These are phyloP conservation scores for Tarenaya hassleriana DNA, from an alignment of 345 rosid species.

Conservation along the genomic window DNA sequence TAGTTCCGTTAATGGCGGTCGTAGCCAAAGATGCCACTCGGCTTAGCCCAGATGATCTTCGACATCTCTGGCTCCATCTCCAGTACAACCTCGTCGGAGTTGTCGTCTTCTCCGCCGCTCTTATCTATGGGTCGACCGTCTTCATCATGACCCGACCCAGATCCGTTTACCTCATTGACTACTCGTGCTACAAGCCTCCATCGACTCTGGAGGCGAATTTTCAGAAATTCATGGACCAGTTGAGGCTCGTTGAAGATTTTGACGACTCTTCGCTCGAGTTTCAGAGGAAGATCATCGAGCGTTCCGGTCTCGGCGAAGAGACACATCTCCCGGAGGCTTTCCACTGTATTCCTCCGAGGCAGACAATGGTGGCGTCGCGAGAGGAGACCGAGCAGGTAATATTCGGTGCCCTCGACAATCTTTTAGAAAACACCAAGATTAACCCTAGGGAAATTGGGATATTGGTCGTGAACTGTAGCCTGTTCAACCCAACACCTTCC, in stretches of 20 bases:
- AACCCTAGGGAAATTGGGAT: slow-evolving; percentile 84
- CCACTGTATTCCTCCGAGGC: slow-evolving; percentile 67
- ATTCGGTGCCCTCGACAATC: slow-evolving; percentile 70
- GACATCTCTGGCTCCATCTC: slow-evolving; percentile 76
- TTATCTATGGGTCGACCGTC: slow-evolving; percentile 61
- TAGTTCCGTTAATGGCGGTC: slow-evolving; percentile 65
- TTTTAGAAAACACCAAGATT: slow-evolving; percentile 57
- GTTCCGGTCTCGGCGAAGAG: slow-evolving; percentile 92
- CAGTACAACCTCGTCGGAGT: slow-evolving; percentile 70
- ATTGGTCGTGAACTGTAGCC: slow-evolving; percentile 79
- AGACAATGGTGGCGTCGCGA: slow-evolving; percentile 80
- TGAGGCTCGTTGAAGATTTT: slow-evolving; percentile 58
- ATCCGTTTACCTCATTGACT: slow-evolving; percentile 69
- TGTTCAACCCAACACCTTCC: slow-evolving; percentile 92
- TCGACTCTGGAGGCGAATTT: slow-evolving; percentile 42
- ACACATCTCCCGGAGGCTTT: slow-evolving; percentile 80
- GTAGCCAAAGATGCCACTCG: slow-evolving; percentile 48
- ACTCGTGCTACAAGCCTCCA: slow-evolving; percentile 76
- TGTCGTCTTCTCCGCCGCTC: slow-evolving; percentile 51
- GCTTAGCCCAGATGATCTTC: slow-evolving; percentile 52
- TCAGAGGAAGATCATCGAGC: slow-evolving; percentile 69
- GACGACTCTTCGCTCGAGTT: slow-evolving; percentile 77
- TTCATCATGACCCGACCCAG: slow-evolving; percentile 81
- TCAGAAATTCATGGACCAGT: slow-evolving; percentile 72
- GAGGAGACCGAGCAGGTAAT: slow-evolving; percentile 92